These are phyloP conservation scores for Penicillium sp. DNA, from an alignment of 2,329 filamentous ascomycete genomes.

Conservation along the genomic window DNA sequence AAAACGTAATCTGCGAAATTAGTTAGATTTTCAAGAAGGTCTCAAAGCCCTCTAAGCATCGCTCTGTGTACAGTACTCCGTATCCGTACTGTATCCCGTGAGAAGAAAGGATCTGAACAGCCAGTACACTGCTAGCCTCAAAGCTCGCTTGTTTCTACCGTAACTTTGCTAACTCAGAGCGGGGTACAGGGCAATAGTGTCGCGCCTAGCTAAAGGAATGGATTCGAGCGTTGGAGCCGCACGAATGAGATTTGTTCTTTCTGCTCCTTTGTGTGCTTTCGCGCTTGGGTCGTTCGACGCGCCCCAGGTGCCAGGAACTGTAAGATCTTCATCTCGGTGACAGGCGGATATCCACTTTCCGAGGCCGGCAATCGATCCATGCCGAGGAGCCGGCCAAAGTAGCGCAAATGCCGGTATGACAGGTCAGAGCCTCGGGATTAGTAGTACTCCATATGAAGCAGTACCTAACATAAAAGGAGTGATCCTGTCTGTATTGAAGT, in stretches of 20 bases:
- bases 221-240: slow-evolving; percentile 2
- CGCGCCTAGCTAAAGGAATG: slow-evolving; percentile 12
- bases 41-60: not conserved
- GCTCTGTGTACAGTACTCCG: not conserved
- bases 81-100: not conserved
- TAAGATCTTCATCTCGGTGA: slow-evolving; percentile 14
- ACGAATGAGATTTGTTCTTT: not conserved
- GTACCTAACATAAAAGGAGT: not conserved
- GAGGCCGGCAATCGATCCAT: not conserved
- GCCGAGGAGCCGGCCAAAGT: not conserved
- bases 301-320: not conserved
- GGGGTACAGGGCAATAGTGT: not conserved
- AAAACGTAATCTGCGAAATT: not conserved
- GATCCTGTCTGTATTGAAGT: too few relatives aligned
- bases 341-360: slow-evolving; percentile 6
- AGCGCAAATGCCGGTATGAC: not conserved
- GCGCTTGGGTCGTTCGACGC: not conserved
- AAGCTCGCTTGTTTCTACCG: not conserved
- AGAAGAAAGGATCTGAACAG: not conserved
- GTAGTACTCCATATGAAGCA: too few relatives aligned
- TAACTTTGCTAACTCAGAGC: not conserved
- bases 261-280: not conserved
- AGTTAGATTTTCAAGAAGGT: slow-evolving; percentile 1
- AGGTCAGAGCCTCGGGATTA: too few relatives aligned
- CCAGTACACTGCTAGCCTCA: not conserved